These are phyloP conservation scores for Fusarium sp. DNA, from an alignment of 2,329 filamentous ascomycete genomes.

Conservation along the genomic window DNA sequence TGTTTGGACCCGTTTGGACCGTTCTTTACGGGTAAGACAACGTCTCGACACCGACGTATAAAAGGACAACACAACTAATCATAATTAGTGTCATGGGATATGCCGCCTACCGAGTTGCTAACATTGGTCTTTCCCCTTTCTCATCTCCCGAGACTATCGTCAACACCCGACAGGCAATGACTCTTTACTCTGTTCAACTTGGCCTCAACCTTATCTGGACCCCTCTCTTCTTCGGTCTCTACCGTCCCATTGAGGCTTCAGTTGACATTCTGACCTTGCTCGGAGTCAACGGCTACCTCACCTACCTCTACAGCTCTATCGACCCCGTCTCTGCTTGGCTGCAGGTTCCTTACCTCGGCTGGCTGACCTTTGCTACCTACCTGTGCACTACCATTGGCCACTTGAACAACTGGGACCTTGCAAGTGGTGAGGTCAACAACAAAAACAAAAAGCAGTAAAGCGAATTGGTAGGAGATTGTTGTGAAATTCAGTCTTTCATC, in stretches of 20 bases:
- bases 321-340: conserved; percentile 79
- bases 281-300: conserved; percentile 77
- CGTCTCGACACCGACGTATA: background rate
- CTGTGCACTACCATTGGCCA: conserved; percentile 76
- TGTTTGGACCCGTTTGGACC: conserved; percentile 75
- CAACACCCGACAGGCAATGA: conserved; percentile 74
- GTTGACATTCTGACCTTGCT: conserved; percentile 79
- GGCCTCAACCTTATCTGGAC: conserved; percentile 89
- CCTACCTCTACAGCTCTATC: conserved; percentile 79
- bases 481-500: background rate
- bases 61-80: background rate
- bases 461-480: conserved; percentile 28
- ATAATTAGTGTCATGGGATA: conserved; percentile 79
- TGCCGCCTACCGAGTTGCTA: conserved; percentile 82
- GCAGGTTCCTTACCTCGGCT: conserved; percentile 84
- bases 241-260: conserved; percentile 78
- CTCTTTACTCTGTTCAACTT: conserved; percentile 87
- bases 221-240: conserved; percentile 88
- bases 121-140: conserved; percentile 68
- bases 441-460: conserved; percentile 39
- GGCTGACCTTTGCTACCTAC: conserved; percentile 90
- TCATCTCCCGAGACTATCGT: conserved; percentile 64
- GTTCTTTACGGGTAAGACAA: conserved; percentile 66
- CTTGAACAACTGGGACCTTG: conserved; percentile 75
- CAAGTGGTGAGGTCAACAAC: conserved; percentile 34